Base-by-base conservation (phyloP, 768 basidiomycete species). In the Paxillus ammoniavirescens region DNA sequence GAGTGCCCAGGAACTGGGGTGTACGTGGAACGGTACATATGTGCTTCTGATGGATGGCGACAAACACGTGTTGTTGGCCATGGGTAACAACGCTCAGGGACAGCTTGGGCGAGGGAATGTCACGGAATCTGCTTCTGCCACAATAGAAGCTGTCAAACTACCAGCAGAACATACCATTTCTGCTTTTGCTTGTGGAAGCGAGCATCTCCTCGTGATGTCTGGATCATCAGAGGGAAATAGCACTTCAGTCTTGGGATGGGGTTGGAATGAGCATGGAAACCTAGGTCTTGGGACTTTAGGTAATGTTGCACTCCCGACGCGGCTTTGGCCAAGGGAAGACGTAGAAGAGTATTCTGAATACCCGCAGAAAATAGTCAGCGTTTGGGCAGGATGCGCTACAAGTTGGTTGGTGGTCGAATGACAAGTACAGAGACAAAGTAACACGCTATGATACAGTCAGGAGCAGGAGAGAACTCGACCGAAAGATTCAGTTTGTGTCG, bases 201-300 rank as follows among this genome's bases (percentile, higher is more conserved):
- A 98, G 68, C 94, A 98, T 69, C 80, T 91, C 3, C 70, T 97
- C 8, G 60, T 76, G 2, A 52, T 55, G 47, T 47, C 57, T 4
- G 48, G 41, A n/a, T 42, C 51, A 23, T 31, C 41, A 12, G 57
- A 61, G 1, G 78, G 81, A 57, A 33, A 40, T 4, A 28, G 49
- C 21, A 42, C 30, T 42, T 23, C 54, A 8, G 79, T 94, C 0
- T 90, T 84, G 82, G 90, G 83, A 0, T 97, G 95, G 91, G 96
- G 96, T 0, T 98, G 96, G 95, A 98, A 98, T 68, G 96, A 98
- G 68, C 96, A 98, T 65, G 96, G 96, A 7, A 98, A 97, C 68
- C 75, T 98, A 26, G 93, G 91, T 0, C 63, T 82, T 21, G 87
- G 84, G 0, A 73, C 77, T 35, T 82, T 81, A 4, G 71, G 75